Conservation (phyloP, 306 rosid genomes). For the Medicago ruthenica region DNA sequence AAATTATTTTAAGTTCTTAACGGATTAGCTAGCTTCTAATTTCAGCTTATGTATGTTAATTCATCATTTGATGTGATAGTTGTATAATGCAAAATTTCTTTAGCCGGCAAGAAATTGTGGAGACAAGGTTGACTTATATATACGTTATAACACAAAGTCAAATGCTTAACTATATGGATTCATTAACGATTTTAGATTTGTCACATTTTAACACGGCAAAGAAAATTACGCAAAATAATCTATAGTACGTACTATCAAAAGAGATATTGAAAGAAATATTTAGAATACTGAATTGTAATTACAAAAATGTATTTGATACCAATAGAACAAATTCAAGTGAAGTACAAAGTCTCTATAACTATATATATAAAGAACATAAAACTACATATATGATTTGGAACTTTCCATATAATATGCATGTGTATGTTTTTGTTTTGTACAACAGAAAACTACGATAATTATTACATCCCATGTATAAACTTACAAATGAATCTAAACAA, state of each 20-base stretch:
- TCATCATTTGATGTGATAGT: slow-evolving; percentile 49
- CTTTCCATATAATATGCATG: slow-evolving; percentile 27
- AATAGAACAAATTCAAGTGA: slow-evolving; percentile 27
- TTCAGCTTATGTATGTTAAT: slow-evolving; percentile 8
- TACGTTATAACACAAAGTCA: slow-evolving; percentile 34
- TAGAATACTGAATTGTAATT: slow-evolving; percentile 25
- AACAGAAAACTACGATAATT: neutral
- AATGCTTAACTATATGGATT: slow-evolving; percentile 25
- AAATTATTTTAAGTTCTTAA: slow-evolving; percentile 13
- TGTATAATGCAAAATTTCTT: slow-evolving; percentile 27
- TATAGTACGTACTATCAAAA: neutral
- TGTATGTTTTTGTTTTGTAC: slow-evolving; percentile 38
- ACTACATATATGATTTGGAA: slow-evolving; percentile 5
- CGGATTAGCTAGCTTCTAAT: slow-evolving; percentile 37
- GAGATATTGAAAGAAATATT: slow-evolving; percentile 22
- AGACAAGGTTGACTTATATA: slow-evolving; percentile 51
- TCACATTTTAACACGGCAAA: slow-evolving; percentile 25
- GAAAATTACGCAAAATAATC: neutral
- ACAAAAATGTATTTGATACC: slow-evolving; percentile 32
- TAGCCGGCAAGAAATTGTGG: slow-evolving; percentile 42
- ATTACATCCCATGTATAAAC: slow-evolving; percentile 15
- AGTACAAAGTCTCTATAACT: slow-evolving; percentile 2
- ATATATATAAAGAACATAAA: slow-evolving; percentile 28
- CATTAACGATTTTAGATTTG: slow-evolving; percentile 26
- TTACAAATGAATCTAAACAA: slow-evolving; percentile 38